phyloP scores from a whole-genome alignment of 148 eudicot species.

The Rhododendron ovatum region DNA sequence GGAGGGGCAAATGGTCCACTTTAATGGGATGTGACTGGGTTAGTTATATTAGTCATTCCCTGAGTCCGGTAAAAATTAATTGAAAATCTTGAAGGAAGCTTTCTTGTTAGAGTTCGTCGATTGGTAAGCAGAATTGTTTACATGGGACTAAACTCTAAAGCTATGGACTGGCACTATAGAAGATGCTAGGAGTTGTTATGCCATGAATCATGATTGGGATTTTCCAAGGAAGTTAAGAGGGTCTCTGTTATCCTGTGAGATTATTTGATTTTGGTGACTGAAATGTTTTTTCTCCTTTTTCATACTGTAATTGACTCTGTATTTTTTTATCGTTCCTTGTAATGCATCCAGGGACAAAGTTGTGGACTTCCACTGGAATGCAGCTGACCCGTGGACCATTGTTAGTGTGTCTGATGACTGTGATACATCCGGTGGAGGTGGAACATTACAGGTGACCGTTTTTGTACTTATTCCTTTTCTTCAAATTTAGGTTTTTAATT shows the following conservation, averaged over 20 bases:
- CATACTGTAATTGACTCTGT: no score
- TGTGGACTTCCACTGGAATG: constrained; percentile 94
- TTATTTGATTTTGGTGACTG: not conserved
- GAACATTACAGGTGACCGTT: constrained; percentile 72
- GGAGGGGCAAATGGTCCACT: not conserved
- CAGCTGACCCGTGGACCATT: constrained; percentile 87
- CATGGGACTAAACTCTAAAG: not conserved
- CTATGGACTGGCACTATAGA: not conserved
- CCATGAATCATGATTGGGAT: not conserved
- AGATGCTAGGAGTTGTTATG: not conserved
- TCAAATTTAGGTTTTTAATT: not conserved
- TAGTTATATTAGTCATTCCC: not conserved
- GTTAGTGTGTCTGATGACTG: constrained; percentile 96
- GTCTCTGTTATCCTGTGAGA: not conserved
- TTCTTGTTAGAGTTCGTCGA: not conserved
- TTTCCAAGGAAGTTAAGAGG: not conserved
- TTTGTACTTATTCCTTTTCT: not conserved
- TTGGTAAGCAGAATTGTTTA: not conserved
- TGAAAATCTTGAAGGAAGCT: not conserved
- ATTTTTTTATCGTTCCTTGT: not conserved
- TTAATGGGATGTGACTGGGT: not conserved
- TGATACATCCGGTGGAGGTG: constrained; percentile 81
- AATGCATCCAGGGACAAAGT: constrained; percentile 66
- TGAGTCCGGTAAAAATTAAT: not conserved
- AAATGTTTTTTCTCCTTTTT: not conserved